Evolutionary conservation across 257 asterid species (phyloP).

Genomic region (Nicotiana attenuata): DNA sequence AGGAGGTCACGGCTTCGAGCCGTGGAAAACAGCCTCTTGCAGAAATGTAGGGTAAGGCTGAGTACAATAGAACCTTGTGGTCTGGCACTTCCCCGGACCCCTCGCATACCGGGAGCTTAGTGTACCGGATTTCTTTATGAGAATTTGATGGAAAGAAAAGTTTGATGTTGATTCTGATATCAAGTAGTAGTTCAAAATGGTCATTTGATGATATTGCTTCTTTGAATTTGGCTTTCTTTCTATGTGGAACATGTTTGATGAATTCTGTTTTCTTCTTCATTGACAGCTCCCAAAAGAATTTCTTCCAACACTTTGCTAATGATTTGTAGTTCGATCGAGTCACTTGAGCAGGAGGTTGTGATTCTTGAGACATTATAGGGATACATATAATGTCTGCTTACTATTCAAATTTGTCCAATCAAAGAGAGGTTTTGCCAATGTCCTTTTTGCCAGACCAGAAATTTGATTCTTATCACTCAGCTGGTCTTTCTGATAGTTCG

Average conservation of each 20-base stretch:
- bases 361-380: constrained; percentile 10
- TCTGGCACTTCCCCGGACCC: too few relatives aligned
- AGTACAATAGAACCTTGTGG: too few relatives aligned
- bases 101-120: too few relatives aligned
- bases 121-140: too few relatives aligned
- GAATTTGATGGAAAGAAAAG: background rate
- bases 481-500: constrained; percentile 32
- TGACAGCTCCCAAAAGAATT: background rate
- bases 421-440: constrained; percentile 40
- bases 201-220: background rate
- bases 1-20: too few relatives aligned
- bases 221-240: background rate
- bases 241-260: background rate
- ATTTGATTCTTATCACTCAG: constrained; percentile 31
- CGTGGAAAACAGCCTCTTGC: too few relatives aligned
- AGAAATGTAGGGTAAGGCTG: too few relatives aligned
- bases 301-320: background rate
- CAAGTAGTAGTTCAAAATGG: background rate
- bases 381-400: constrained; percentile 45
- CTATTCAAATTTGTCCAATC: constrained; percentile 36
- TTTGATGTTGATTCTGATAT: constrained; percentile 3
- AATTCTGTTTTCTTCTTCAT: background rate
- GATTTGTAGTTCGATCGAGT: constrained; percentile 13
- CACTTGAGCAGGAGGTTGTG: constrained; percentile 2
- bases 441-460: constrained; percentile 39